Evolutionary conservation across 2,329 filamentous ascomycete species (phyloP), one percentile per base, ranked within the genome.

Genomic region (Madurella fahalii): DNA sequence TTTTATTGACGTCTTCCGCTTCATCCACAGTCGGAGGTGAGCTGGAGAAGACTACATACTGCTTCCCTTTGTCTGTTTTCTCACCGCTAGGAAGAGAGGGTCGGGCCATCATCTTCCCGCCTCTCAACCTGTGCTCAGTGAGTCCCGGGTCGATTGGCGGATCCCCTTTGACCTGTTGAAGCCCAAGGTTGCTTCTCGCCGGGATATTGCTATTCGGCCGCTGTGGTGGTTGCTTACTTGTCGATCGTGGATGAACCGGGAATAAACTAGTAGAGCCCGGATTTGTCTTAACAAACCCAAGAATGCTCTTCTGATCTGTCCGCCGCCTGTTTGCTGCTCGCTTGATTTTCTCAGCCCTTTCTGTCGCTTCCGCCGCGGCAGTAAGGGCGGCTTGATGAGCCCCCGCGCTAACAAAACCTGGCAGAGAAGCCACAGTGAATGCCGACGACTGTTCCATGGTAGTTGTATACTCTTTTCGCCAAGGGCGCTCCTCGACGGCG

Each of bases 401-500:
- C 9, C 77, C 77, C 2, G 84, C 82, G 9, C 81, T 81, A n/a
- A 81, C 82, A 59, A 89, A 89, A 0, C 81, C 83, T 0, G 78
- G 72, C 9, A 81, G 69, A 30, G 76, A 73, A 5, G 80, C 74
- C 50, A 84, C 76, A 0, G 83, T 86, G 56, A 89, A 89, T 0
- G 71, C 76, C 0, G 77, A 70, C 0, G 77, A 71, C 51, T 77
- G 73, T 44, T 82, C 79, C 82, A 87, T 87, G 0, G 84, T 87
- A 5, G 84, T 86, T 4, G 71, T 63, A 54, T 83, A 81, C 47
- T 72, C 73, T 8, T 72, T 71, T 49, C 72, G 62, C 72, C 74
- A 75, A 5, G 60, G 42, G 30, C 64, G 63, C 54, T 72, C 59
- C 61, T 72, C 67, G 13, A 44, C 48, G 47, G 64, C 50, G 56